phyloP scores from a whole-genome alignment of 805 yeast species.

The Clavispora santaluciae region DNA sequence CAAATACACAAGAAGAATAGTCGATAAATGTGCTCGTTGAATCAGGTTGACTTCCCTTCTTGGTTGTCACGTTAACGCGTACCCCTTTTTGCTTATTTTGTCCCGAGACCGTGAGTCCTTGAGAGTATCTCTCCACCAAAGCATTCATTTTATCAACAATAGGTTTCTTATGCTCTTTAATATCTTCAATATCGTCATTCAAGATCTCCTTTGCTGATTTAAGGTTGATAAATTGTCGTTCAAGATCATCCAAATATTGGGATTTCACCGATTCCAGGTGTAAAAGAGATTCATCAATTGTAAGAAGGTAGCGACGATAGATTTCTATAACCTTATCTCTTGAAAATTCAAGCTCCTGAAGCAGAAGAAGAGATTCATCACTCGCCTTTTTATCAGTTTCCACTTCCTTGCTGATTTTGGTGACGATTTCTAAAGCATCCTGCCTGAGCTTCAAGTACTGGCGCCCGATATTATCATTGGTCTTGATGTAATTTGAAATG shows the following conservation, averaged over 20 bases:
- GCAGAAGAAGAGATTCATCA: slow-evolving; percentile 10
- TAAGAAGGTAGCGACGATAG: slow-evolving; percentile 23
- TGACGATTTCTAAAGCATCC: slow-evolving; percentile 18
- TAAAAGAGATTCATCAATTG: slow-evolving; percentile 17
- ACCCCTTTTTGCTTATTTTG: background rate
- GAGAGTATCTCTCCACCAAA: slow-evolving; percentile 21
- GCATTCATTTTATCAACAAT: slow-evolving; percentile 29
- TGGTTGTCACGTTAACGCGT: background rate
- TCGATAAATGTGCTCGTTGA: slow-evolving; percentile 3
- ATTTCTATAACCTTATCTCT: slow-evolving; percentile 22
- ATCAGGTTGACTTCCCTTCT: slow-evolving; percentile 5
- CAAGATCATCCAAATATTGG: slow-evolving; percentile 17
- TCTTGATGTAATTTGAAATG: slow-evolving; percentile 23
- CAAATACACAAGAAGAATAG: slow-evolving; percentile 12
- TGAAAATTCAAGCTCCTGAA: slow-evolving; percentile 24
- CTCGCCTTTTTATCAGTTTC: slow-evolving; percentile 5
- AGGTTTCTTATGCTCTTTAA: slow-evolving; percentile 31
- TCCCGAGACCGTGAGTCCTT: slow-evolving; percentile 10
- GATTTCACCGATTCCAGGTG: slow-evolving; percentile 9
- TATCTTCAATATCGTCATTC: slow-evolving; percentile 19
- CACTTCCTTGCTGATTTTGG: slow-evolving; percentile 7
- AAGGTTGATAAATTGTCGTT: slow-evolving; percentile 18
- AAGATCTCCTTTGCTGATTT: slow-evolving; percentile 11
- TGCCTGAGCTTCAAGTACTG: slow-evolving; percentile 33
- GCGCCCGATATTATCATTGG: slow-evolving; percentile 28